Conservation (phyloP, 2,329 filamentous ascomycete species). For the Chaetomium sp. region DNA sequence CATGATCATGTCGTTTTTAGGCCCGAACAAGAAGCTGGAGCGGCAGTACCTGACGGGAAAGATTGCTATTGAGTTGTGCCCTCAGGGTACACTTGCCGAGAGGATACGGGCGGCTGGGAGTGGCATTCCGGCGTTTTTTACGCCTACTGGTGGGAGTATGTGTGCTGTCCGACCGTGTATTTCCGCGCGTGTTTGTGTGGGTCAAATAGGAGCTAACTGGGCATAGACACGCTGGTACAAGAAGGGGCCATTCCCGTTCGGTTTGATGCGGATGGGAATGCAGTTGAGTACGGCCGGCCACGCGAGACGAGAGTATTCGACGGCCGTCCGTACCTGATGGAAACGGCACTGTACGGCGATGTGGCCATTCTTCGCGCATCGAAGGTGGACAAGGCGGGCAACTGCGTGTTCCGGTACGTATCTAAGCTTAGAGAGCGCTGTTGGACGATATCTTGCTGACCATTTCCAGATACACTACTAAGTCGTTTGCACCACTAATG, state of each 20-base stretch:
- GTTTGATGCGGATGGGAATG: conserved; percentile 51
- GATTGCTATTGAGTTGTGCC: conserved; percentile 68
- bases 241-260: conserved; percentile 61
- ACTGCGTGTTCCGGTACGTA: conserved; percentile 58
- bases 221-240: conserved; percentile 56
- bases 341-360: conserved; percentile 68
- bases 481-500: conserved; percentile 69
- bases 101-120: conserved; percentile 65
- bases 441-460: not conserved
- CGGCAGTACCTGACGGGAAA: conserved; percentile 68
- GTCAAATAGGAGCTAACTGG: not conserved
- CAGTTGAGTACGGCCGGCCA: conserved; percentile 57
- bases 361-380: conserved; percentile 71
- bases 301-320: conserved; percentile 68
- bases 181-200: no score
- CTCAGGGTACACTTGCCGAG: conserved; percentile 69
- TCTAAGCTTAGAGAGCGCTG: not conserved
- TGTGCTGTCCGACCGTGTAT: conserved; percentile 12
- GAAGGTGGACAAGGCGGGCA: conserved; percentile 70
- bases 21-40: conserved; percentile 71
- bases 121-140: conserved; percentile 76
- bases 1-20: conserved; percentile 69
- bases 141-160: conserved; percentile 63
- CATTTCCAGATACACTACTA: conserved; percentile 56
- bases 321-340: conserved; percentile 68